Evolutionary conservation across 1,284 basidiomycete species (phyloP), one percentile per base, ranked within the genome.

Genomic region (Pisolithus thermaeus): DNA sequence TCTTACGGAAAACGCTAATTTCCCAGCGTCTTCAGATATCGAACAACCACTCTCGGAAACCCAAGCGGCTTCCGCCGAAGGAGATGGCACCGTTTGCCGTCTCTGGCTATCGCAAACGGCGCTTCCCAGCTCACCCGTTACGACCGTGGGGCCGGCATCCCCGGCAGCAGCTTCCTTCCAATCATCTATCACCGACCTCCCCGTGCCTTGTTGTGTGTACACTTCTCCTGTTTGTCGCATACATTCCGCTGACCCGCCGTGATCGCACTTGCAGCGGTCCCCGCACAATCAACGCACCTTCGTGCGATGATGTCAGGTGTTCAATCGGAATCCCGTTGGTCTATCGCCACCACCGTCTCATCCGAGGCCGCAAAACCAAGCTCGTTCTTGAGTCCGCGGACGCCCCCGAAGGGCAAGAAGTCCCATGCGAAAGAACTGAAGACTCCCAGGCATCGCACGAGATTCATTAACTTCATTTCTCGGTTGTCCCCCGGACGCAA

Each of bases 391-490:
- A 42, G 22, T 16, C 51, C 55, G 1, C 55, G 47, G 38, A 49
- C 54, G 0, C 38, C 54, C 0, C 50, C 56, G 9, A 59, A 49
- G 38, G 51, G 46, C 1, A 67, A 61, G 25, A 65, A 63, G 16
- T 44, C 52, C 28, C 52, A 41, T 4, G 16, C 23, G 4, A 66
- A 66, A 51, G 2, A 23, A 4, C 3, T 53, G 6, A 69, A 68
- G 45, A 54, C 59, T 0, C 64, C 65, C 6, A 63, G 55, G 40
- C 69, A 69, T 41, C 64, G 64, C 9, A 20, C 65, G 0, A 64
- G 67, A n/a, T 66, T 65, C 46, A 64, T 69, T 30, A 67, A 59
- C 46, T 61, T 65, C 45, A 65, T 65, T 6, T 67, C 66, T 0
- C 64, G 63, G 3, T 23, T 65, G 9, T 68, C 67, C 1, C 66